Evolutionary conservation across 805 yeast genomes (phyloP).

Genomic region (Candida piceae): DNA sequence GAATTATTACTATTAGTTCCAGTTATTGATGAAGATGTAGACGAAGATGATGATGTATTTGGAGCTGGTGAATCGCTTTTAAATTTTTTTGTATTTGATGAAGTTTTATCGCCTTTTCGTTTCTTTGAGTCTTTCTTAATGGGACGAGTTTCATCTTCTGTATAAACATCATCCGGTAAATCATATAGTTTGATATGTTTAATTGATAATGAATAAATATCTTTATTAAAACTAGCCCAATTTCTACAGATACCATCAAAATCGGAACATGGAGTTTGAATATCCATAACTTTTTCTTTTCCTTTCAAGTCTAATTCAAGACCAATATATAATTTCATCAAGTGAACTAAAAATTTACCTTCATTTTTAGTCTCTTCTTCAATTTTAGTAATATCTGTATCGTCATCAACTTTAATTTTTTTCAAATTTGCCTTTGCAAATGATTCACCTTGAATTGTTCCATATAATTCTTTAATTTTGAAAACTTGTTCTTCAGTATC

Average conservation of each 20-base stretch:
- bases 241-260: slow-evolving; percentile 76
- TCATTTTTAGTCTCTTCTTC: slow-evolving; percentile 22
- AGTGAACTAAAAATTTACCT: slow-evolving; percentile 37
- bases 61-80: slow-evolving; percentile 15
- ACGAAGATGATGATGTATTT: slow-evolving; percentile 2
- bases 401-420: slow-evolving; percentile 28
- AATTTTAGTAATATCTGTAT: slow-evolving; percentile 24
- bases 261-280: slow-evolving; percentile 86
- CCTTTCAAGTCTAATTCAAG: slow-evolving; percentile 51
- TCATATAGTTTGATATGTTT: slow-evolving; percentile 74
- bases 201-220: slow-evolving; percentile 54
- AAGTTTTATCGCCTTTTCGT: slow-evolving; percentile 38
- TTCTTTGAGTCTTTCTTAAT: slow-evolving; percentile 49
- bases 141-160: slow-evolving; percentile 75
- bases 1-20: too few relatives aligned
- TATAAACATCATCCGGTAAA: slow-evolving; percentile 79
- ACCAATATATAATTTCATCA: slow-evolving; percentile 80
- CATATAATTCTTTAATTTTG: slow-evolving; percentile 38
- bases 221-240: slow-evolving; percentile 63
- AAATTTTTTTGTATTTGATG: slow-evolving; percentile 28
- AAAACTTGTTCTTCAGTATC: slow-evolving; percentile 37
- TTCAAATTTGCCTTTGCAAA: slow-evolving; percentile 31
- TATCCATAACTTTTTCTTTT: slow-evolving; percentile 64
- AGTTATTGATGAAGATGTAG: too few relatives aligned
- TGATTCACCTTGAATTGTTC: slow-evolving; percentile 52